These are phyloP conservation scores for Rhodosporidiobolus odoratus DNA, from an alignment of 768 basidiomycete genomes.

Conservation along the genomic window DNA sequence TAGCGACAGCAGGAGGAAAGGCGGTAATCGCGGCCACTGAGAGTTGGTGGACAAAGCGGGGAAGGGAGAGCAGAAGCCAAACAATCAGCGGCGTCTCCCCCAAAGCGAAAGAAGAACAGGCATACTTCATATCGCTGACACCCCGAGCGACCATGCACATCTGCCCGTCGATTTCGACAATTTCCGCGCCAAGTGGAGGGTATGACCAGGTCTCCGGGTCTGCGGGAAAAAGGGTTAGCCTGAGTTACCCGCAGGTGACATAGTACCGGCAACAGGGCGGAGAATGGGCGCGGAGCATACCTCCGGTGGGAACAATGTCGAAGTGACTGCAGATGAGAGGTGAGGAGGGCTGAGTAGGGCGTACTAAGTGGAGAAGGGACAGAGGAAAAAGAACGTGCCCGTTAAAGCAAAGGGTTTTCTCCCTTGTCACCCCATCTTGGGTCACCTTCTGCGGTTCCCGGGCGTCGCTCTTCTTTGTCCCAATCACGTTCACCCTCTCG, in stretches of 20 bases:
- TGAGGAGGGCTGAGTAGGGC: neutral
- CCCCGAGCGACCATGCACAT: conserved; percentile 16
- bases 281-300: conserved; percentile 7
- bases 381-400: neutral
- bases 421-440: neutral
- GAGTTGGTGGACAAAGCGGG: too few relatives aligned
- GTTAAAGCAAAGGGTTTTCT: conserved; percentile 2
- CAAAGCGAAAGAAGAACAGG: too few relatives aligned
- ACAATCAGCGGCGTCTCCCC: too few relatives aligned
- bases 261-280: too few relatives aligned
- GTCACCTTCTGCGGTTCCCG: neutral
- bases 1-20: too few relatives aligned
- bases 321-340: neutral
- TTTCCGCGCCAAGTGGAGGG: conserved; percentile 14
- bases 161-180: conserved; percentile 9
- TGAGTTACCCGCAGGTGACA: too few relatives aligned
- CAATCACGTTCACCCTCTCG: conserved; percentile 7
- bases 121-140: conserved; percentile 33
- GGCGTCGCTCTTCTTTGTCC: neutral
- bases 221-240: conserved; percentile 20
- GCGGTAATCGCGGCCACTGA: too few relatives aligned
- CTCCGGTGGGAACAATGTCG: neutral
- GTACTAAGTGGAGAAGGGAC: too few relatives aligned
- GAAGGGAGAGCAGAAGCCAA: too few relatives aligned
- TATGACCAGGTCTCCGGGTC: conserved; percentile 10